A percentile compares a stretch with the other conserved stretches of the same genome.
phyloP scores from a whole-genome alignment of 1,284 basidiomycete genomes.

The Coriolopsis trogii region DNA sequence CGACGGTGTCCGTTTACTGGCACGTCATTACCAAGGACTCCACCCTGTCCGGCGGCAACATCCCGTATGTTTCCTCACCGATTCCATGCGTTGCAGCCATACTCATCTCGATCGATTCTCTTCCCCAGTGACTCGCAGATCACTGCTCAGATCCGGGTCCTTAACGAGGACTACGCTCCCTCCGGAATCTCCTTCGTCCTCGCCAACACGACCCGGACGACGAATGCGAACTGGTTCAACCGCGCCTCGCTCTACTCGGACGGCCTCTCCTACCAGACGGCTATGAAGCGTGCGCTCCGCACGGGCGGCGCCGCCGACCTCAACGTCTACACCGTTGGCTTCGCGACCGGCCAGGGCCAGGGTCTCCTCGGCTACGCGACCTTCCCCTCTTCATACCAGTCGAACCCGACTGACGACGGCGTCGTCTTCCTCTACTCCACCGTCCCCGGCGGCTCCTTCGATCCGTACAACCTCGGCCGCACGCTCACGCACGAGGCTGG shows the following conservation, averaged over 20 bases:
- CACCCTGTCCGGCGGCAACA: constrained; percentile 45
- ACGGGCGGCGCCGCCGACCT: constrained; percentile 44
- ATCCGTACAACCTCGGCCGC: constrained; percentile 50
- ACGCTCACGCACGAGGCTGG: constrained; percentile 60
- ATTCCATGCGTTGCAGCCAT: background rate
- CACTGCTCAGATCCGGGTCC: constrained; percentile 42
- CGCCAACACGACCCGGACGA: constrained; percentile 45
- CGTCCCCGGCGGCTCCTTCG: constrained; percentile 49
- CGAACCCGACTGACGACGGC: constrained; percentile 47
- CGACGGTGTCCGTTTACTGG: constrained; percentile 43
- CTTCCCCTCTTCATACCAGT: constrained; percentile 47
- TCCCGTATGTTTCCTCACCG: constrained; percentile 38
- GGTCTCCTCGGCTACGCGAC: constrained; percentile 50
- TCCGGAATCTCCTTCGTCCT: constrained; percentile 49
- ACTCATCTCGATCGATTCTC: constrained; percentile 15
- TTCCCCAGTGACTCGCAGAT: constrained; percentile 45
- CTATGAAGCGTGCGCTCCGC: constrained; percentile 53
- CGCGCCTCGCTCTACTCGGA: constrained; percentile 41
- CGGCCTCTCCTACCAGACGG: constrained; percentile 45
- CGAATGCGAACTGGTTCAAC: constrained; percentile 53
- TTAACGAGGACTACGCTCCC: constrained; percentile 49
- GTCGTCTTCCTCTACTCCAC: constrained; percentile 53
- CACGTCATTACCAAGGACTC: constrained; percentile 47
- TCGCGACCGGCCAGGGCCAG: constrained; percentile 36
- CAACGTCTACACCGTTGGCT: constrained; percentile 57